Percentiles rank a stretch among this genome's conserved stretches.
These are phyloP conservation scores for Erucastrum elatum DNA, from an alignment of 345 rosid species.

Conservation along the genomic window DNA sequence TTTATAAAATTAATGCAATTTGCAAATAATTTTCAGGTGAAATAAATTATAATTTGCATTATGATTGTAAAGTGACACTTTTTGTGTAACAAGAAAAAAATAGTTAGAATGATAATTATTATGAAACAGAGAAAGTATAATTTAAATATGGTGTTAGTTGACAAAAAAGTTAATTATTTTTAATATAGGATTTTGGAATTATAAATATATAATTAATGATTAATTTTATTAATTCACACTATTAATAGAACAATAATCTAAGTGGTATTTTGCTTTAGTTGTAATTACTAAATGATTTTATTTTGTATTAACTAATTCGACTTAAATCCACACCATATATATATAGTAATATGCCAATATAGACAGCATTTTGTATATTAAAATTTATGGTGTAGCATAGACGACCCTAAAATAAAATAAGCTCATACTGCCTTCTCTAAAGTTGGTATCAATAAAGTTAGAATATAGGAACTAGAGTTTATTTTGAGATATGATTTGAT, in stretches of 20 bases:
- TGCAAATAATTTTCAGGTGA: too few relatives aligned
- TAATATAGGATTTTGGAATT: too few relatives aligned
- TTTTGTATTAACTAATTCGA: not conserved
- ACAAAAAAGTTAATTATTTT: too few relatives aligned
- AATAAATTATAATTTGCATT: too few relatives aligned
- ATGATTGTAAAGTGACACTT: too few relatives aligned
- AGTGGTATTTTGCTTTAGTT: not conserved
- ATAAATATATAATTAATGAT: not conserved
- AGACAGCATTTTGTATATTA: not conserved
- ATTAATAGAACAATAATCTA: not conserved
- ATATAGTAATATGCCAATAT: too few relatives aligned
- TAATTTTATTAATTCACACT: not conserved
- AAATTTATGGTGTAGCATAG: not conserved
- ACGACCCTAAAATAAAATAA: not conserved
- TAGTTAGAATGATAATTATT: too few relatives aligned
- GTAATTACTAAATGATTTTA: too few relatives aligned
- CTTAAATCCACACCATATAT: not conserved
- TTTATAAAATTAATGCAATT: too few relatives aligned
- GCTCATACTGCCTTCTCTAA: not conserved
- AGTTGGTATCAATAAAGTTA: conserved; percentile 21
- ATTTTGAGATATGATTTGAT: conserved; percentile 48
- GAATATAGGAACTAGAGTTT: conserved; percentile 20
- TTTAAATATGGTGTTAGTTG: too few relatives aligned
- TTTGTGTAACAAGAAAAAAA: too few relatives aligned
- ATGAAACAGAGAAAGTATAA: too few relatives aligned